Evolutionary conservation across 2,329 filamentous ascomycete genomes (phyloP).

Genomic region (Aspergillus pseudoglaucus): DNA sequence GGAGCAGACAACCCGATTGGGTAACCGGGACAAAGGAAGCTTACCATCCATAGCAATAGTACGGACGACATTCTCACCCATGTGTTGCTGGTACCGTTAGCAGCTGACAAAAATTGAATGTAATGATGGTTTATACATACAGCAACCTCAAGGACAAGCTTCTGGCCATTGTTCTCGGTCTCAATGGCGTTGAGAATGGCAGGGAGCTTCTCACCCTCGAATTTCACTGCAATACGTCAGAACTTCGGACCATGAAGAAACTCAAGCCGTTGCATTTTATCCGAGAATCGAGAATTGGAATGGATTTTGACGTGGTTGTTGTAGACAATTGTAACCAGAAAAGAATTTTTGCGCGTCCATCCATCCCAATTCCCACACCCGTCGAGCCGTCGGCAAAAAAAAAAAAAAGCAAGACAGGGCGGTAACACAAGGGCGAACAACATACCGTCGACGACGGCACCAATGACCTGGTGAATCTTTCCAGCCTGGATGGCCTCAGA

Average conservation of each 20-base stretch:
- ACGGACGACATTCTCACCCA: constrained; percentile 97
- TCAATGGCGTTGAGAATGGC: constrained; percentile 95
- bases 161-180: constrained; percentile 85
- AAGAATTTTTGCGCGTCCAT: constrained; percentile 37
- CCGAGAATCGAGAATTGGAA: constrained; percentile 8
- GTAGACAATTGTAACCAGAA: constrained; percentile 21
- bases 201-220: constrained; percentile 87
- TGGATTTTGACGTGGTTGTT: constrained; percentile 18
- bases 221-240: constrained; percentile 67
- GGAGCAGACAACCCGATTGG: not conserved
- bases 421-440: constrained; percentile 19
- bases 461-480: constrained; percentile 78
- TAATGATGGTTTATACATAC: constrained; percentile 52
- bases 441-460: constrained; percentile 97
- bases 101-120: not conserved
- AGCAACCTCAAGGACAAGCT: constrained; percentile 92
- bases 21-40: constrained; percentile 25
- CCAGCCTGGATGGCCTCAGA: constrained; percentile 53
- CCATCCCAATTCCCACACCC: too few species aligned
- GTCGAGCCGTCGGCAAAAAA: not conserved
- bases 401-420: constrained; percentile 3
- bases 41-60: constrained; percentile 99
- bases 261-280: not conserved
- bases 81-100: constrained; percentile 70
- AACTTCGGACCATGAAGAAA: constrained; percentile 15